Conservation (phyloP, 257 asterid genomes). For the Rehmannia glutinosa region DNA sequence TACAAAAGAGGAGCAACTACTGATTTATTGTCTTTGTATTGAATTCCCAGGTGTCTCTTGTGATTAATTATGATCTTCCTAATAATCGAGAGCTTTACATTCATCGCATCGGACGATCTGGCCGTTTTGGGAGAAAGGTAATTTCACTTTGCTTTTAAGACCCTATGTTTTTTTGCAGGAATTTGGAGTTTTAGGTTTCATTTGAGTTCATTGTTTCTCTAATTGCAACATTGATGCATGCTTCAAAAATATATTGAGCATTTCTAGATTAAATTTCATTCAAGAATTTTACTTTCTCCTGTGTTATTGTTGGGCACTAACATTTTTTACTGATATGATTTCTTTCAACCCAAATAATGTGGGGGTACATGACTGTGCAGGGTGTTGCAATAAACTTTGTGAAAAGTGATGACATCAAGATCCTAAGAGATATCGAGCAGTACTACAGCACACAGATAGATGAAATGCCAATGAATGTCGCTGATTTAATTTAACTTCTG, state of each 20-base stretch:
- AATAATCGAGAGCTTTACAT: slow-evolving; percentile 94
- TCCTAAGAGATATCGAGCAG: slow-evolving; percentile 88
- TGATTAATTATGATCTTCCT: slow-evolving; percentile 95
- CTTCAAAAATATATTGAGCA: too few species aligned
- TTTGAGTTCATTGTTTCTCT: too few species aligned
- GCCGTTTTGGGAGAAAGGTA: slow-evolving; percentile 98
- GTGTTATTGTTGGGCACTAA: too few species aligned
- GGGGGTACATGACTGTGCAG: slow-evolving; percentile 49
- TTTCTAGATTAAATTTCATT: too few species aligned
- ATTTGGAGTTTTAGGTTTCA: not conserved
- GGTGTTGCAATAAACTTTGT: slow-evolving; percentile 98
- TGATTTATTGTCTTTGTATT: not conserved
- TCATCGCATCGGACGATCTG: slow-evolving; percentile 96
- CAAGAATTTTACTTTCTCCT: too few species aligned
- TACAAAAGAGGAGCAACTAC: not conserved
- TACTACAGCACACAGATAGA: slow-evolving; percentile 95
- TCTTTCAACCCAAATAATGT: not conserved
- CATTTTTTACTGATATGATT: not conserved
- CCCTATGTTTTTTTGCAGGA: not conserved
- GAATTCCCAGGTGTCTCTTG: slow-evolving; percentile 70
- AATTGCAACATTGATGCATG: too few species aligned
- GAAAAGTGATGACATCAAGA: slow-evolving; percentile 89
- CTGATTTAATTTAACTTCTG: slow-evolving; percentile 59
- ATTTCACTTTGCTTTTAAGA: not conserved
- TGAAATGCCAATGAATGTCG: slow-evolving; percentile 99